Evolutionary conservation across 2,329 filamentous ascomycete genomes (phyloP), one percentile per base, ranked within the genome.

Genomic region (Sarocladium brachiariae): DNA sequence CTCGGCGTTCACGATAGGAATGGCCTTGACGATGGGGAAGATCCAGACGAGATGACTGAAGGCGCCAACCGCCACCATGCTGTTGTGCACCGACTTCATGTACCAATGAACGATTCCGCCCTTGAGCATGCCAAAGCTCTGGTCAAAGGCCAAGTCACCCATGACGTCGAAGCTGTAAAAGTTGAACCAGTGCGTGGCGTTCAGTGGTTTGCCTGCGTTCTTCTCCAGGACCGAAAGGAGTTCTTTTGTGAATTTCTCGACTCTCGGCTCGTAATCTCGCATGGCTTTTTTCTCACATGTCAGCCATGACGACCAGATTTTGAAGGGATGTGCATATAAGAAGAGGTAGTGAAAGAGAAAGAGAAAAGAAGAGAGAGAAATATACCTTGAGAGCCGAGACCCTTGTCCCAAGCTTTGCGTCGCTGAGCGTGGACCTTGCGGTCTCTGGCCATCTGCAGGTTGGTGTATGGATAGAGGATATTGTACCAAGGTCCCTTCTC

Each of bases 151-250:
- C 23, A 71, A 56, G 48, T 70, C 64, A 3, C 65, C 68, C 66
- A 70, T 70, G 4, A 69, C 61, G 43, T 69, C 68, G 39, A 70
- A 69, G 19, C 61, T 62, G 33, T 63, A 69, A 18, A 65, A 66
- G 50, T 62, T 64, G 52, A 66, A 64, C 61, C 63, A 66, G 10
- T 57, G 55, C 2, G 64, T 55, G 5, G 60, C 58, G 34, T 71
- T 56, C 4, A 69, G 50, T 0, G 58, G 50, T 5, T 50, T 48
- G 1, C 60, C 59, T 9, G 57, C 47, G 3, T 58, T 31, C 7
- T 52, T 48, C 10, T 59, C 47, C 13, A 67, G 56, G 16, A 59
- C 52, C 5, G 53, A 47, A 1, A 62, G 37, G 19, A 65, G 53
- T 47, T 60, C 53, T 19, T 54, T 47, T 1, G 58, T 57, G 50